Percentiles rank a stretch among this genome's conserved stretches.
phyloP scores from a whole-genome alignment of 2,329 filamentous ascomycete genomes.

The Thelonectria discophora region DNA sequence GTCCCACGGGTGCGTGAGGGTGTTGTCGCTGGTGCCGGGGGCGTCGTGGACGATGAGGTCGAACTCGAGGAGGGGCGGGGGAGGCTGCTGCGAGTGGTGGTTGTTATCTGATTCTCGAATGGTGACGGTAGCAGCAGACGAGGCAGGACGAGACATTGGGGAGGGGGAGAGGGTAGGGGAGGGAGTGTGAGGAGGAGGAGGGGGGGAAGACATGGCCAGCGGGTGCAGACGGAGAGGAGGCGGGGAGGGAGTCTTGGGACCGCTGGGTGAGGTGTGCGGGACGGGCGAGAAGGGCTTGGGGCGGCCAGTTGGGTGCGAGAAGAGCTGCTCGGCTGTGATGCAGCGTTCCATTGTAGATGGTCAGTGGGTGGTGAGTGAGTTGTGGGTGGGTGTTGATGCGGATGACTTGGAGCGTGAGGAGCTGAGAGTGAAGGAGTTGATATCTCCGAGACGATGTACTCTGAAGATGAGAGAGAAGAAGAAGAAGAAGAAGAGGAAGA shows the following conservation, averaged over 20 bases:
- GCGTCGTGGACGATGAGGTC: constrained; percentile 37
- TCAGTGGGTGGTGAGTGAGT: background rate
- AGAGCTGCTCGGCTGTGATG: constrained; percentile 42
- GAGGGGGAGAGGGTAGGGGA: background rate
- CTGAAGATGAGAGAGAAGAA: constrained; percentile 4
- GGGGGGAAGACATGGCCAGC: constrained; percentile 9
- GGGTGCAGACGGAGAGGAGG: constrained; percentile 23
- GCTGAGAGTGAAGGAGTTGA: too few species aligned
- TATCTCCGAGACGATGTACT: background rate
- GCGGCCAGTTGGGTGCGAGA: constrained; percentile 25
- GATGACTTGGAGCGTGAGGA: background rate
- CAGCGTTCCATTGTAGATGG: constrained; percentile 36
- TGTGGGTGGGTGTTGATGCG: background rate
- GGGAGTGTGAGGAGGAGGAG: constrained; percentile 5
- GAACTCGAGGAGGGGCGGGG: constrained; percentile 35
- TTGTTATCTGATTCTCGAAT: too few species aligned
- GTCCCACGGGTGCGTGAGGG: constrained; percentile 41
- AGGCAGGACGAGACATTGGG: too few species aligned
- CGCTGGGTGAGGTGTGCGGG: constrained; percentile 5
- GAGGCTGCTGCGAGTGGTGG: too few species aligned
- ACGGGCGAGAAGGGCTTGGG: constrained; percentile 29
- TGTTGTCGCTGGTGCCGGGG: constrained; percentile 34
- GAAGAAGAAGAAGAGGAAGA: too few species aligned
- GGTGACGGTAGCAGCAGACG: too few species aligned
- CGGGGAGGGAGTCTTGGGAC: constrained; percentile 12